These are phyloP conservation scores for Sporothrix pallida DNA, from an alignment of 2,329 filamentous ascomycete genomes.

Conservation along the genomic window DNA sequence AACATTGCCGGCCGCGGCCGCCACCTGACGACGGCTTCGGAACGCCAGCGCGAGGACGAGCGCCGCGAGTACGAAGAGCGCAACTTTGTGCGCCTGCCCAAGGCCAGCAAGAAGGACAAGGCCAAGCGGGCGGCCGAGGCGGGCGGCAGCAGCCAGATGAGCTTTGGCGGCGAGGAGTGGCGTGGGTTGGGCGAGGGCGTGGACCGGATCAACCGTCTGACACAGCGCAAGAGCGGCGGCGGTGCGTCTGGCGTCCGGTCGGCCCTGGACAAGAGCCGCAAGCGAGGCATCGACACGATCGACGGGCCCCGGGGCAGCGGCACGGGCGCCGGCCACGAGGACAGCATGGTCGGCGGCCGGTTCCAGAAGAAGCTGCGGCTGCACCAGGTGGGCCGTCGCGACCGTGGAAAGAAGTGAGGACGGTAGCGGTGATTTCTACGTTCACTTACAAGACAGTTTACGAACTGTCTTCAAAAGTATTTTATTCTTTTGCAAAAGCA, in stretches of 20 bases:
- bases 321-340: constrained; percentile 32
- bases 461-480: neutral
- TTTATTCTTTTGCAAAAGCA: neutral
- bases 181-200: constrained; percentile 81
- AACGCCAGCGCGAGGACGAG: constrained; percentile 79
- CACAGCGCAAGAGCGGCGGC: constrained; percentile 67
- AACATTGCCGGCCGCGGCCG: constrained; percentile 82
- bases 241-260: constrained; percentile 59
- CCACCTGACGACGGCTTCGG: constrained; percentile 75
- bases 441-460: neutral
- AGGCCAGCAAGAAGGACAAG: constrained; percentile 84
- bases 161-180: constrained; percentile 91
- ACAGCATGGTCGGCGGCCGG: constrained; percentile 64
- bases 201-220: constrained; percentile 84
- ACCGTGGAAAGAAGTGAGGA: constrained; percentile 49
- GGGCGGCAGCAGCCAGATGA: constrained; percentile 63
- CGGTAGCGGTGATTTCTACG: neutral
- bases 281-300: constrained; percentile 70
- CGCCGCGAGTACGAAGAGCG: constrained; percentile 85
- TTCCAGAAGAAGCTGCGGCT: constrained; percentile 73
- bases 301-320: constrained; percentile 74
- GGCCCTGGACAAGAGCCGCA: constrained; percentile 82
- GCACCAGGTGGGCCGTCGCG: constrained; percentile 54
- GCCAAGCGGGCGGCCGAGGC: constrained; percentile 66
- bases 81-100: constrained; percentile 87